Conservation (phyloP, 495 filamentous ascomycete genomes). For the Penicillium longicatenatum region DNA sequence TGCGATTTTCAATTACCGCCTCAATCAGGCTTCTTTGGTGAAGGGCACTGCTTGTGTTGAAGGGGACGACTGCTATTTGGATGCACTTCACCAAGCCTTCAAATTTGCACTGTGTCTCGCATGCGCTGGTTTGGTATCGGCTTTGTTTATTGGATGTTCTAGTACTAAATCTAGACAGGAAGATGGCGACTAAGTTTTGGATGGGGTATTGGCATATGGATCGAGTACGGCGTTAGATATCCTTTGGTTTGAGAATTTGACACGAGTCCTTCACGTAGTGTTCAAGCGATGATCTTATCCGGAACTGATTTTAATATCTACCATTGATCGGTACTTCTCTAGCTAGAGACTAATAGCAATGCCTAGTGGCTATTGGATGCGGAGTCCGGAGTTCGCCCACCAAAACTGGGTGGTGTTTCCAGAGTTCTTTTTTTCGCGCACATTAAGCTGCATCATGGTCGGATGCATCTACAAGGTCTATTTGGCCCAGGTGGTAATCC, state of each 20-base stretch:
- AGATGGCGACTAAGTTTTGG: background rate
- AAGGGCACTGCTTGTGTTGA: slow-evolving; percentile 1
- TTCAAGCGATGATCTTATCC: background rate
- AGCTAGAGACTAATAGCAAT: too few relatives aligned
- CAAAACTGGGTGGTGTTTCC: too few relatives aligned
- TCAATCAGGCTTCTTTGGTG: slow-evolving; percentile 2
- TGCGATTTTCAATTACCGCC: slow-evolving; percentile 9
- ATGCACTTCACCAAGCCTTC: slow-evolving; percentile 11
- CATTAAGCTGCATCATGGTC: background rate
- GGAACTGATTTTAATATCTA: too few relatives aligned
- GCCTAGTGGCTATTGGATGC: too few relatives aligned
- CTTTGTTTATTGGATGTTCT: background rate
- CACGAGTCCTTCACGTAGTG: too few relatives aligned
- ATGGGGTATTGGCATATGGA: background rate
- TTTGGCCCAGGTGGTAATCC: too few relatives aligned
- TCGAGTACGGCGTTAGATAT: too few relatives aligned
- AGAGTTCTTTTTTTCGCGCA: too few relatives aligned
- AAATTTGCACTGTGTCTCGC: background rate
- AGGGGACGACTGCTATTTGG: slow-evolving; percentile 12
- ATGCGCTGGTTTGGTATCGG: slow-evolving; percentile 1
- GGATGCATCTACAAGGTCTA: background rate
- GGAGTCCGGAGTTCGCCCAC: too few relatives aligned
- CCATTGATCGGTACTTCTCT: too few relatives aligned
- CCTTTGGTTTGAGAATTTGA: background rate
- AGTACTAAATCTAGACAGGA: background rate